Conservation (phyloP, 371 early-diverging fungal species). For the Mucor velutinosus region DNA sequence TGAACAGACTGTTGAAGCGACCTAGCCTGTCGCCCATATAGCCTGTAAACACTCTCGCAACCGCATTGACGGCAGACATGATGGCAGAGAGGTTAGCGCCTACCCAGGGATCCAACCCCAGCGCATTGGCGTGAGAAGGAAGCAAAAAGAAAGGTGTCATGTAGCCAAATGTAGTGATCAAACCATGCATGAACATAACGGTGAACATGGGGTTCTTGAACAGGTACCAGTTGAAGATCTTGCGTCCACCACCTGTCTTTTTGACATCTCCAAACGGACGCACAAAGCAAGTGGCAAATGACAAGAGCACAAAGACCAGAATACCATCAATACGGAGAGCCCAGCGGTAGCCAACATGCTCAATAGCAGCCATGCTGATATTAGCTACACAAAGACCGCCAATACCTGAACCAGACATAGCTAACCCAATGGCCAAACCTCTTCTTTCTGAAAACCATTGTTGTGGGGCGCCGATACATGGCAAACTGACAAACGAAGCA, state of each 20-base stretch:
- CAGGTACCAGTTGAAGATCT: constrained; percentile 42
- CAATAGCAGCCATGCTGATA: constrained; percentile 59
- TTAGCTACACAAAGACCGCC: constrained; percentile 78
- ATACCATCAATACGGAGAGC: constrained; percentile 61
- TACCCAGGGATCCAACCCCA: constrained; percentile 26
- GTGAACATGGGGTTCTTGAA: constrained; percentile 31
- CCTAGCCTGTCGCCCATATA: constrained; percentile 56
- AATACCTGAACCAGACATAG: constrained; percentile 76
- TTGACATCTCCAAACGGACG: constrained; percentile 47
- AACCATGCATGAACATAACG: constrained; percentile 33
- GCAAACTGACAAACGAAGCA: constrained; percentile 38
- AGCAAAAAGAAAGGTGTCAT: constrained; percentile 36
- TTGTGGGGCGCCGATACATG: constrained; percentile 56
- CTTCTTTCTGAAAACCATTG: constrained; percentile 78
- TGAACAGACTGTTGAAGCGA: constrained; percentile 51
- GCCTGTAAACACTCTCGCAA: constrained; percentile 49
- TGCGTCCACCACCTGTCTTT: constrained; percentile 47
- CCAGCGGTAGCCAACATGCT: constrained; percentile 59
- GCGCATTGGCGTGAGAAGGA: constrained; percentile 35
- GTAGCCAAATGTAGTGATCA: constrained; percentile 37
- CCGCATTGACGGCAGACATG: constrained; percentile 47
- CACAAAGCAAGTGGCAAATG: constrained; percentile 46
- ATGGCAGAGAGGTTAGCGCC: constrained; percentile 40
- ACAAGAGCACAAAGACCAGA: constrained; percentile 49
- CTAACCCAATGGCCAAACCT: constrained; percentile 76